Conservation (phyloP, 169 alveolate genomes). For the Miamiensis avidus region DNA sequence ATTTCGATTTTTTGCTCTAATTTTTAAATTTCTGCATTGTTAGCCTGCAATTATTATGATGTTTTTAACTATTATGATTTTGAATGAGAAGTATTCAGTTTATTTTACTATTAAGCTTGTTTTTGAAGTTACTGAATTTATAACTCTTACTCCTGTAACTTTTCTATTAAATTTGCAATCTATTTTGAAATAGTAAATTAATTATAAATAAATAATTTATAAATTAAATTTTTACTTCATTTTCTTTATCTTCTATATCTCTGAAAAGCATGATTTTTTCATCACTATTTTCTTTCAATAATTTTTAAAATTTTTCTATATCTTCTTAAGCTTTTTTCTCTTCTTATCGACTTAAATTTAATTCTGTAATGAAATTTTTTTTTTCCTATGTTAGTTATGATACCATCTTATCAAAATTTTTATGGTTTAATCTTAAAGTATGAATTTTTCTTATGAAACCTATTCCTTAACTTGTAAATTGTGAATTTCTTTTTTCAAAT, state of each 20-base stretch:
- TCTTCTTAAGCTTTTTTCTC: background rate
- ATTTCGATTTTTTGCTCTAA: background rate
- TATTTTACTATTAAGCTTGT: too few relatives aligned
- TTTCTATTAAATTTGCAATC: background rate
- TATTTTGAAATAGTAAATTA: too few relatives aligned
- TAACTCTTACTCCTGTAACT: background rate
- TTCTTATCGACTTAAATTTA: background rate
- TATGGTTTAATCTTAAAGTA: background rate
- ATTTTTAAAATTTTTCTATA: too few relatives aligned
- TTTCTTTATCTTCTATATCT: background rate
- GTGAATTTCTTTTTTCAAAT: background rate
- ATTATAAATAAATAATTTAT: too few relatives aligned
- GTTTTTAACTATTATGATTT: background rate
- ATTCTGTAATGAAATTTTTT: too few relatives aligned
- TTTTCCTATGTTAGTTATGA: background rate
- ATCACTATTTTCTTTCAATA: background rate
- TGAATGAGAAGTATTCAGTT: too few relatives aligned
- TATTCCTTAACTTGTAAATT: too few relatives aligned
- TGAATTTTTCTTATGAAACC: background rate
- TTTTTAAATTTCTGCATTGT: background rate
- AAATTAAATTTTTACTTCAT: background rate
- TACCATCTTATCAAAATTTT: background rate
- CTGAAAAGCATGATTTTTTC: background rate
- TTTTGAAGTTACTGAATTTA: background rate
- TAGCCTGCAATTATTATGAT: too few relatives aligned